Percentiles rank a stretch among this genome's conserved stretches.
phyloP scores from a whole-genome alignment of 2,329 filamentous ascomycete genomes.

The Chaetomium sp. region DNA sequence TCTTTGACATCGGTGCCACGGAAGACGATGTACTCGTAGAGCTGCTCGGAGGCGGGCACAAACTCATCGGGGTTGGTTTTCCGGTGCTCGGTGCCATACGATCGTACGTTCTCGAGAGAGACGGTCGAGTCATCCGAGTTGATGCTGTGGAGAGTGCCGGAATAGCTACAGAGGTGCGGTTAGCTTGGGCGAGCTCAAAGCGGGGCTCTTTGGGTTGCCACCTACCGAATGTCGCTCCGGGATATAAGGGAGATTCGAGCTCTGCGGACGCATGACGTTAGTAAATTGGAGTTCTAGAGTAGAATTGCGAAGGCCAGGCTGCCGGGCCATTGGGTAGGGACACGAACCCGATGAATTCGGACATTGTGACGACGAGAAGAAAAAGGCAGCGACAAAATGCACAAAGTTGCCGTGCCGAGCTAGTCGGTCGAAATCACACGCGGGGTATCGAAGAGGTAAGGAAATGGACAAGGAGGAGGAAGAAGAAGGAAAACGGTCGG shows the following conservation, averaged over 20 bases:
- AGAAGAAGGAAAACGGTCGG: not conserved
- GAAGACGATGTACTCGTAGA: slow-evolving; percentile 99
- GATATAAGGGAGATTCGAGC: slow-evolving; percentile 95
- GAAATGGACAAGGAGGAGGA: not conserved
- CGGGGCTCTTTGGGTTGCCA: slow-evolving; percentile 17
- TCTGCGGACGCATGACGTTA: slow-evolving; percentile 32
- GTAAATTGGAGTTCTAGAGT: not conserved
- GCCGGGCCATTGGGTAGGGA: slow-evolving; percentile 13
- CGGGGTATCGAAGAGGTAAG: slow-evolving; percentile 10
- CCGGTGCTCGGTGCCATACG: slow-evolving; percentile 89
- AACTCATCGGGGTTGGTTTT: slow-evolving; percentile 72
- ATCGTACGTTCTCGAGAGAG: slow-evolving; percentile 91
- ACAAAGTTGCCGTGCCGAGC: slow-evolving; percentile 3
- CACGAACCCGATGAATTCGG: slow-evolving; percentile 54
- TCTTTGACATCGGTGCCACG: slow-evolving; percentile 98
- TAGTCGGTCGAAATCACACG: not conserved
- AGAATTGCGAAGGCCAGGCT: not conserved
- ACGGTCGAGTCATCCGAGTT: slow-evolving; percentile 96
- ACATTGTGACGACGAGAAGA: slow-evolving; percentile 35
- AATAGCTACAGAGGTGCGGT: slow-evolving; percentile 60
- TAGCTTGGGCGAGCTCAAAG: slow-evolving; percentile 8
- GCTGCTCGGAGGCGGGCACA: slow-evolving; percentile 73
- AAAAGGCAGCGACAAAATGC: slow-evolving; percentile 9
- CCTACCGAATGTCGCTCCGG: slow-evolving; percentile 92
- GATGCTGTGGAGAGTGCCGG: slow-evolving; percentile 93